These are phyloP conservation scores for Canavalia gladiata DNA, from an alignment of 306 rosid species.

Conservation along the genomic window DNA sequence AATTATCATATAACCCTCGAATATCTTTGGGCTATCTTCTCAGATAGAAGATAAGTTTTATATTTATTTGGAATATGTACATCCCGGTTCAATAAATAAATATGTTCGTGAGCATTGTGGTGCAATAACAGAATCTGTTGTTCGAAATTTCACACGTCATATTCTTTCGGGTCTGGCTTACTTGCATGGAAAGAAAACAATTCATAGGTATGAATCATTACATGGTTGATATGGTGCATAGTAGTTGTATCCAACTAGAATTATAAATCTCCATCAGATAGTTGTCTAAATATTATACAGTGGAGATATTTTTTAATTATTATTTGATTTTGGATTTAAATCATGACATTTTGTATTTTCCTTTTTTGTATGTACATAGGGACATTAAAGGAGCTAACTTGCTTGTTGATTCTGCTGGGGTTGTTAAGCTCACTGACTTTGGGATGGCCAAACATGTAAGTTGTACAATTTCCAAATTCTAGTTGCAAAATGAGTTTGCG, in stretches of 20 bases:
- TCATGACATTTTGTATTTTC: background rate
- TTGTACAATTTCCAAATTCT: background rate
- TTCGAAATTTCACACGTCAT: slow-evolving; percentile 92
- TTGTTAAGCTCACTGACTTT: slow-evolving; percentile 97
- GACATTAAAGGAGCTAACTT: slow-evolving; percentile 98
- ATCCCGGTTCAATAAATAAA: slow-evolving; percentile 95
- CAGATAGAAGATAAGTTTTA: slow-evolving; percentile 85
- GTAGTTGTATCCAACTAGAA: slow-evolving; percentile 10
- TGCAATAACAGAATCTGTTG: slow-evolving; percentile 94
- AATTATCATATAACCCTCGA: slow-evolving; percentile 11
- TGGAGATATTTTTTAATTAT: background rate
- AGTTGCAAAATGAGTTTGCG: no score
- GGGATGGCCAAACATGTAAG: slow-evolving; percentile 99
- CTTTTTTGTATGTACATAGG: slow-evolving; percentile 54
- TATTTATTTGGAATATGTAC: slow-evolving; percentile 91
- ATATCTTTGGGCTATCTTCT: slow-evolving; percentile 42
- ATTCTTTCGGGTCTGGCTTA: slow-evolving; percentile 94
- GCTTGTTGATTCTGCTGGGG: slow-evolving; percentile 94
- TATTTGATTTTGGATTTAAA: background rate
- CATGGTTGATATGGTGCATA: slow-evolving; percentile 36
- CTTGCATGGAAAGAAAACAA: slow-evolving; percentile 89
- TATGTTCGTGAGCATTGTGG: slow-evolving; percentile 95
- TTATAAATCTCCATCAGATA: slow-evolving; percentile 31
- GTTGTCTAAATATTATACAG: slow-evolving; percentile 3
- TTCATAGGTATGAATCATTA: slow-evolving; percentile 72